Conservation (phyloP, 345 rosid species). For the Luvunga scandens region DNA sequence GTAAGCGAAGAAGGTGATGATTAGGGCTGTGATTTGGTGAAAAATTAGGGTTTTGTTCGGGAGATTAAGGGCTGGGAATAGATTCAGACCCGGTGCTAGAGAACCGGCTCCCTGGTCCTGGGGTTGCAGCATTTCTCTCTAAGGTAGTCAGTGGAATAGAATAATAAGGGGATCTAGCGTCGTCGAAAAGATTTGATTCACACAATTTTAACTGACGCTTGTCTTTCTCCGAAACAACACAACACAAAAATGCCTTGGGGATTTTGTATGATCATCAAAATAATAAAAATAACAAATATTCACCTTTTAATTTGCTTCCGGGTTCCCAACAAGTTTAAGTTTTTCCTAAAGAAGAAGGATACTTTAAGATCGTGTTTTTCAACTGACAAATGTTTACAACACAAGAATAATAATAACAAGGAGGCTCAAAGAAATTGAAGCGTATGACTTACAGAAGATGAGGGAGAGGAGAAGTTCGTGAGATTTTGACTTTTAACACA, state of each 20-base stretch:
- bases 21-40: conserved; percentile 54
- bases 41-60: conserved; percentile 62
- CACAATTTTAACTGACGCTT: neutral
- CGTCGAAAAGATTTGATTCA: too few relatives aligned
- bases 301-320: neutral
- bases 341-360: neutral
- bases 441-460: neutral
- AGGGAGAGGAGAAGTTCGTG: neutral
- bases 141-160: too few relatives aligned
- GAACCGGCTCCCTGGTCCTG: conserved; percentile 18
- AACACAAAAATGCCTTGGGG: neutral
- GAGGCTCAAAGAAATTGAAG: neutral
- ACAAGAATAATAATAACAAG: neutral
- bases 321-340: neutral
- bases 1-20: conserved; percentile 75
- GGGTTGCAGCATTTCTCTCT: conserved; percentile 29
- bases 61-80: conserved; percentile 60
- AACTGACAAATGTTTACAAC: neutral
- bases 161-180: too few relatives aligned
- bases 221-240: neutral
- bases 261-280: neutral
- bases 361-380: neutral
- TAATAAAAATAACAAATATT: neutral
- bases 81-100: conserved; percentile 47
- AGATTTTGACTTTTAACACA: neutral